Evolutionary conservation across 805 yeast species (phyloP).

Genomic region (Cyberlindnera samutprakarnensis): DNA sequence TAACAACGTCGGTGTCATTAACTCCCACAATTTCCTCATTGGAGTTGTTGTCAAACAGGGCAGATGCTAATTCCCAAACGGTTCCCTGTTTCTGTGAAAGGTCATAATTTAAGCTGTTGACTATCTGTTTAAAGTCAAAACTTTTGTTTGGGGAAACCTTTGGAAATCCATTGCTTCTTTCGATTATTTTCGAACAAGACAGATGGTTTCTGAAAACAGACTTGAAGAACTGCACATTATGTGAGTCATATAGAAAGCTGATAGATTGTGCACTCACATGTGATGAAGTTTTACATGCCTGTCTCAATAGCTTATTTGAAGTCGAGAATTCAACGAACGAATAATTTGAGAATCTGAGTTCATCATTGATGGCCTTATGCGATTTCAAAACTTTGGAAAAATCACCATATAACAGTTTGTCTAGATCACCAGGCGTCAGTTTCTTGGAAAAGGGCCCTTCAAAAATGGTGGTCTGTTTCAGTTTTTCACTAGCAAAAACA

Average conservation of each 20-base stretch:
- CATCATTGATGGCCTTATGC: constrained; percentile 22
- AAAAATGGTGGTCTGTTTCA: constrained; percentile 16
- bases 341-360: constrained; percentile 20
- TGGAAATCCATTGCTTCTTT: constrained; percentile 32
- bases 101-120: constrained; percentile 12
- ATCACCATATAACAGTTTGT: constrained; percentile 40
- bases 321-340: constrained; percentile 20
- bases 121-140: constrained; percentile 26
- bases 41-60: constrained; percentile 44
- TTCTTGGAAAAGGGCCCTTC: constrained; percentile 18
- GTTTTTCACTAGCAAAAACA: constrained; percentile 11
- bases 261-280: constrained; percentile 5
- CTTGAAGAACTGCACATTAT: constrained; percentile 4
- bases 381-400: constrained; percentile 28
- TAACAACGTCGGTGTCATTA: constrained; percentile 16
- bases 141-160: constrained; percentile 22
- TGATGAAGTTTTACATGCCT: constrained; percentile 3
- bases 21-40: constrained; percentile 16
- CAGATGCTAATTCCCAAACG: constrained; percentile 52
- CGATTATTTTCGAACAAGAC: constrained; percentile 14
- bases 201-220: constrained; percentile 21
- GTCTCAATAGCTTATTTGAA: constrained; percentile 9
- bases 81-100: constrained; percentile 21
- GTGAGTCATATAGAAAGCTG: constrained; percentile 2
- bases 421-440: constrained; percentile 32